A percentile compares a stretch with the other conserved stretches of the same genome.
phyloP scores from a whole-genome alignment of 1,139 yeast genomes.

The Hyphopichia khmerensis region DNA sequence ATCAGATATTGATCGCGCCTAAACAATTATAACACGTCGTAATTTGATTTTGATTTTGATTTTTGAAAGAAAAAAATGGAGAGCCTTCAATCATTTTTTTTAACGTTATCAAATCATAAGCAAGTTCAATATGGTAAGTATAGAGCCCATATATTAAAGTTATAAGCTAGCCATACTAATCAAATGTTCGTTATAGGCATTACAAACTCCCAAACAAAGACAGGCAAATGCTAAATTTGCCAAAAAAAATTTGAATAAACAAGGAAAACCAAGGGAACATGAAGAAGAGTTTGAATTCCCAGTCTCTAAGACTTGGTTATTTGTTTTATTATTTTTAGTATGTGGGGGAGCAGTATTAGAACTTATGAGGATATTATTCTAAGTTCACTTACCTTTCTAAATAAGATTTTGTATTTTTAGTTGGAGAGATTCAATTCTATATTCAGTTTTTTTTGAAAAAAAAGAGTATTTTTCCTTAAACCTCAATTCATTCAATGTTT shows the following conservation, averaged over 20 bases:
- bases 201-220: conserved; percentile 83
- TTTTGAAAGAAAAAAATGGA: neutral
- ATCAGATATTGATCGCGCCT: neutral
- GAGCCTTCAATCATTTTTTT: neutral
- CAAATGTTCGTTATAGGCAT: conserved; percentile 25
- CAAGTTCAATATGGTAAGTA: neutral
- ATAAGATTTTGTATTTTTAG: too few species aligned
- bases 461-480: neutral
- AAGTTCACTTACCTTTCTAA: conserved; percentile 11
- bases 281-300: conserved; percentile 42
- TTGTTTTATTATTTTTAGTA: conserved; percentile 63
- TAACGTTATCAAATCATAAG: neutral
- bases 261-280: conserved; percentile 57
- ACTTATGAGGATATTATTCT: conserved; percentile 52
- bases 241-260: conserved; percentile 66
- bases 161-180: neutral
- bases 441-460: too few species aligned
- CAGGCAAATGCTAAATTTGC: conserved; percentile 81
- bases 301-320: conserved; percentile 58
- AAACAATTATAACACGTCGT: conserved; percentile 3
- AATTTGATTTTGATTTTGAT: neutral
- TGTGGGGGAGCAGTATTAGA: conserved; percentile 85
- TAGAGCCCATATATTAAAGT: neutral
- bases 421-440: too few species aligned
- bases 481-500: neutral